These are phyloP conservation scores for Simplicillium aogashimaense DNA, from an alignment of 2,329 filamentous ascomycete genomes.

Conservation along the genomic window DNA sequence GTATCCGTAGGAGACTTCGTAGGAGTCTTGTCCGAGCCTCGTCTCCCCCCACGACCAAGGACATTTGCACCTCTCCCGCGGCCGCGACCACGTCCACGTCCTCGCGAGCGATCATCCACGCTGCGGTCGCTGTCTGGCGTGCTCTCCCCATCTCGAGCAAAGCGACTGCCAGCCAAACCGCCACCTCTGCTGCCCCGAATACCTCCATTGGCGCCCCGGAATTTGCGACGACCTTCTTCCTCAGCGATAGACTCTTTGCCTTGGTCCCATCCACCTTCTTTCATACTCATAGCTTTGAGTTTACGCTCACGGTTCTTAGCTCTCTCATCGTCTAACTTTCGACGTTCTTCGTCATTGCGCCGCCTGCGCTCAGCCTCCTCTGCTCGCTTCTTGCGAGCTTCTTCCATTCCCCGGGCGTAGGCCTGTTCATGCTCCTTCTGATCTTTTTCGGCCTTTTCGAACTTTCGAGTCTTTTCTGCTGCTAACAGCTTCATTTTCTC, in stretches of 20 bases:
- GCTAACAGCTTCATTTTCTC: constrained; percentile 49
- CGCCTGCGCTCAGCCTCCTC: constrained; percentile 42
- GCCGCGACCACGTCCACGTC: constrained; percentile 21
- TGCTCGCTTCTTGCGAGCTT: constrained; percentile 38
- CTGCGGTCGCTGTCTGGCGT: constrained; percentile 20
- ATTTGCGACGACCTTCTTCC: constrained; percentile 28
- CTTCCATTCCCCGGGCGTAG: constrained; percentile 45
- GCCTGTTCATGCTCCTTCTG: constrained; percentile 44
- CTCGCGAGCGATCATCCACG: constrained; percentile 16
- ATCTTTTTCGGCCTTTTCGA: constrained; percentile 48
- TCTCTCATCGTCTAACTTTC: constrained; percentile 47
- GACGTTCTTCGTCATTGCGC: constrained; percentile 40
- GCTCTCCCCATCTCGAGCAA: constrained; percentile 23
- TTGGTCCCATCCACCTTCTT: constrained; percentile 48
- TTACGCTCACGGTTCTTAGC: constrained; percentile 51
- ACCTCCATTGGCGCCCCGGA: constrained; percentile 31
- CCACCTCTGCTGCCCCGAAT: constrained; percentile 23
- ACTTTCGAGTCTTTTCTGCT: constrained; percentile 48
- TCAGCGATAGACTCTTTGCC: constrained; percentile 38
- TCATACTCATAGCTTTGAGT: constrained; percentile 45
- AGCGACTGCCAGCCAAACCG: constrained; percentile 32
- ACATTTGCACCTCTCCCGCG: constrained; percentile 18
- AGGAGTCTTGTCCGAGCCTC: constrained; percentile 6
- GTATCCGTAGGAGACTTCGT: too few species aligned
- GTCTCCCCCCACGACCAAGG: constrained; percentile 22